These are phyloP conservation scores for Saccharomycopsis hybrid DNA, from an alignment of 1,139 yeast genomes.

Conservation along the genomic window DNA sequence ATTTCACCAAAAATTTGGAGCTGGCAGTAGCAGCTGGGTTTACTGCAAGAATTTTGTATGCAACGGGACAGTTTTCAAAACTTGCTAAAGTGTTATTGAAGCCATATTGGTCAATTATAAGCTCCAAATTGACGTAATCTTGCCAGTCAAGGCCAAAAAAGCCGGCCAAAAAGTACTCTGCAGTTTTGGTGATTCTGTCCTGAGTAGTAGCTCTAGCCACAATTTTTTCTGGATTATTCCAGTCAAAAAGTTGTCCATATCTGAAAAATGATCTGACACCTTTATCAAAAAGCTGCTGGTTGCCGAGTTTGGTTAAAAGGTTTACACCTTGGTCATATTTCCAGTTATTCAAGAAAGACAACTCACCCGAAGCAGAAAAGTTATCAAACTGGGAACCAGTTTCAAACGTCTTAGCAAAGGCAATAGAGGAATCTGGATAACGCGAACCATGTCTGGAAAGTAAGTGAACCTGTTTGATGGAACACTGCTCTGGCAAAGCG, in stretches of 20 bases:
- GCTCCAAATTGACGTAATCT: constrained; percentile 22
- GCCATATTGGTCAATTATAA: constrained; percentile 21
- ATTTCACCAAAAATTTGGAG: constrained; percentile 1
- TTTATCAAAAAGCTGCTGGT: constrained; percentile 23
- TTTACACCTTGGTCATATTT: constrained; percentile 18
- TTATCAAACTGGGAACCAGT: constrained; percentile 25
- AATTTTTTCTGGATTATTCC: constrained; percentile 14
- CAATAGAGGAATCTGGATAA: constrained; percentile 33
- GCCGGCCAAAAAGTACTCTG: constrained; percentile 22
- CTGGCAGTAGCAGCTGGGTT: constrained; percentile 2
- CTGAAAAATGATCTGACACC: constrained; percentile 23
- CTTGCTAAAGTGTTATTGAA: constrained; percentile 23
- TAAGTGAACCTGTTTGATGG: constrained; percentile 40
- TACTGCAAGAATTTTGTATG: constrained; percentile 16
- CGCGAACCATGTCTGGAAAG: constrained; percentile 47
- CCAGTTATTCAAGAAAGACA: constrained; percentile 22
- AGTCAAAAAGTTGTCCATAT: constrained; percentile 21
- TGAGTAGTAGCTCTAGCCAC: constrained; percentile 22
- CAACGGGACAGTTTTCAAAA: constrained; percentile 17
- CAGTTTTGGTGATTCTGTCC: constrained; percentile 21
- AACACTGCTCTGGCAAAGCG: constrained; percentile 35
- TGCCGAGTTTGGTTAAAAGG: constrained; percentile 23
- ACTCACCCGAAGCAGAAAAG: constrained; percentile 21
- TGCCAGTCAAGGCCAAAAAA: constrained; percentile 23
- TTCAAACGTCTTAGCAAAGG: constrained; percentile 20